Base-by-base conservation (phyloP, 352 stramenopile species). In the Globisporangium viniferum region DNA sequence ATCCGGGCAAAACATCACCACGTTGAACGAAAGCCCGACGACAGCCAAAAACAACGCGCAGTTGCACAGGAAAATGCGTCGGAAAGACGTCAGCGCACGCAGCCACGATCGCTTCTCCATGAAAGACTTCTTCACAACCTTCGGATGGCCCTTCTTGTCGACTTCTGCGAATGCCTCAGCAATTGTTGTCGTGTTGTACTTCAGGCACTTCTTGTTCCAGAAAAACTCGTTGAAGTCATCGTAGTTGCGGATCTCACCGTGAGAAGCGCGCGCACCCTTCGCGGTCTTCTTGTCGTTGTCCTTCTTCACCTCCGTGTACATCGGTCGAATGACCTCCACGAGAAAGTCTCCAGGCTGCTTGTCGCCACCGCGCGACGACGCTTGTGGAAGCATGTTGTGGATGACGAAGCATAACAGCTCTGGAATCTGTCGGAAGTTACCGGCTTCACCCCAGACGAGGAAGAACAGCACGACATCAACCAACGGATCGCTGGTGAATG, bases 201-300 rank as follows among this genome's bases (percentile, higher is more conserved):
- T 93, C 44, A 95, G 67, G 46, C 86, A 94, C 63, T 93, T 94
- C 63, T 94, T 94, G 60, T 66, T 90, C 88, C 88, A 95, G 68
- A 95, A 95, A 51, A 94, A 95, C 74, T 95, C 88, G 71, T 95
- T 95, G 57, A 95, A 95, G 62, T 95, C 88, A 51, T 95, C 88
- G 70, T 95, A 95, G 74, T 94, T 94, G 15, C 88, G 84, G 46
- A 95, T 93, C 64, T 95, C 81, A 8, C 70, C 56, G 67, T 95
- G 88, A 14, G 84, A 66, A 9, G 88, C 86, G 6, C 88, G 84
- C 12, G 81, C 82, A 15, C 88, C 88, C 67, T 93, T 88, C 8
- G 81, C 73, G 5, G 88, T 95, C 74, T 95, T 95, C 76, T 95
- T 95, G 81, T 94, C 86, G 54, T 92, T 93, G 68, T 95, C 88